Conservation (phyloP, 108 stramenopile genomes). For the Nannochloropsis gaditana region DNA sequence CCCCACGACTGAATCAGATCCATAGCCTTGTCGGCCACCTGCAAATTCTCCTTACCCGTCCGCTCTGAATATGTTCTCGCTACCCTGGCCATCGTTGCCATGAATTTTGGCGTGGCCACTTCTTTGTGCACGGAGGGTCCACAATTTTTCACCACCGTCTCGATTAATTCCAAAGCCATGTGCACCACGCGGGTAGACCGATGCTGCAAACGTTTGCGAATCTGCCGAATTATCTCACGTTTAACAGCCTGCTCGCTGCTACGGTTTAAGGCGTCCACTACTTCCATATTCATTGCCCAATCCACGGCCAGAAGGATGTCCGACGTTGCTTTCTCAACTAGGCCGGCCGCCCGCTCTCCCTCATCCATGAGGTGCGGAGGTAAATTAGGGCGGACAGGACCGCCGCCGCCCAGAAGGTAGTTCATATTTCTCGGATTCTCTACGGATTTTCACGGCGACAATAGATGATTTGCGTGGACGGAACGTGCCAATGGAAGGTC, state of each 20-base stretch:
- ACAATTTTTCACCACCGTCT: conserved; percentile 53
- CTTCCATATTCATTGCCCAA: conserved; percentile 43
- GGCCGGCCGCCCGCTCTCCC: conserved; percentile 8
- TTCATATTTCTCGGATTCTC: not conserved
- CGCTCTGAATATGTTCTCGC: not conserved
- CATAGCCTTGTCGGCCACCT: conserved; percentile 42
- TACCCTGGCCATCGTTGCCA: conserved; percentile 31
- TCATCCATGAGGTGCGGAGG: conserved; percentile 6
- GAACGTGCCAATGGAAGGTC: too few species aligned
- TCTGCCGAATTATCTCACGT: not conserved
- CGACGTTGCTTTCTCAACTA: conserved; percentile 35
- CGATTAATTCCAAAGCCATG: conserved; percentile 34
- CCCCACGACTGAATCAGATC: conserved; percentile 51
- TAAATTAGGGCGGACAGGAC: conserved; percentile 12
- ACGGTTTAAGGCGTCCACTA: conserved; percentile 41
- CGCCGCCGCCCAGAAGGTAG: not conserved
- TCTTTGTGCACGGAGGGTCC: conserved; percentile 34
- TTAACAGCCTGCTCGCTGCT: conserved; percentile 27
- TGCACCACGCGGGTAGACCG: conserved; percentile 23
- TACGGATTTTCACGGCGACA: not conserved
- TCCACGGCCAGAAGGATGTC: conserved; percentile 35
- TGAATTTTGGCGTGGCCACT: conserved; percentile 40
- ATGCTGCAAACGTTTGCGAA: conserved; percentile 31
- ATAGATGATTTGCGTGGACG: too few species aligned
- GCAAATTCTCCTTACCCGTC: not conserved